Evolutionary conservation across 2,329 filamentous ascomycete genomes (phyloP).

Genomic region (Simplicillium aogashimaense): DNA sequence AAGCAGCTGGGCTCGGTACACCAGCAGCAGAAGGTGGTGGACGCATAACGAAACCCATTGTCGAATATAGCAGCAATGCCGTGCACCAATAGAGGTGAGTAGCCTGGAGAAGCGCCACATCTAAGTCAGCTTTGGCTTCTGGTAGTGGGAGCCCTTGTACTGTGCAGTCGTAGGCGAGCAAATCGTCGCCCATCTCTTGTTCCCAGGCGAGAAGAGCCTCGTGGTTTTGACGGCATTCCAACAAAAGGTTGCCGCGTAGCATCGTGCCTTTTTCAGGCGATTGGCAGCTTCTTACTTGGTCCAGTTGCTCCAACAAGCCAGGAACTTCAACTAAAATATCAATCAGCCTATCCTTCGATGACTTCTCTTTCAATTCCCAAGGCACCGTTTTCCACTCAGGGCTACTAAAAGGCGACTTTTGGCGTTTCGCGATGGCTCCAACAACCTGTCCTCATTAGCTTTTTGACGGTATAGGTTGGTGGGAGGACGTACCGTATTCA

Average conservation of each 20-base stretch:
- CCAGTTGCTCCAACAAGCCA: constrained; percentile 1
- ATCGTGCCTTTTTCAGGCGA: background rate
- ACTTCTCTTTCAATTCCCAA: constrained; percentile 1
- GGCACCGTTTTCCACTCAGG: constrained; percentile 1
- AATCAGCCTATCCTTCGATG: constrained; percentile 1
- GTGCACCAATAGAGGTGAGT: constrained; percentile 3
- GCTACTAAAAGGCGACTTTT: background rate
- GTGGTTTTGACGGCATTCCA: background rate
- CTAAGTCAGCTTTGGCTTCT: constrained; percentile 1
- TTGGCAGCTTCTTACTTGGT: background rate
- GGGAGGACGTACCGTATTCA: constrained; percentile 2
- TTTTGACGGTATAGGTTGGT: background rate
- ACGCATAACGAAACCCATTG: background rate
- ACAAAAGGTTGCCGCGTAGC: background rate
- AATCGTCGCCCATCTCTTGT: constrained; percentile 1
- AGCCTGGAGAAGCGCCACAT: constrained; percentile 1
- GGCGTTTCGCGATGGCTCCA: constrained; percentile 1
- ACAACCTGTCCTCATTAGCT: background rate
- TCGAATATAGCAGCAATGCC: constrained; percentile 3
- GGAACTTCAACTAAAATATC: constrained; percentile 4
- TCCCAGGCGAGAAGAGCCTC: background rate
- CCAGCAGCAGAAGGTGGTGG: background rate
- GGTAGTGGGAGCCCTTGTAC: background rate
- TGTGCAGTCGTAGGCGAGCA: background rate
- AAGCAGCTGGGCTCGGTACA: too few species aligned